Evolutionary conservation across 495 filamentous ascomycete species (phyloP).

Genomic region (Tuber indicum): DNA sequence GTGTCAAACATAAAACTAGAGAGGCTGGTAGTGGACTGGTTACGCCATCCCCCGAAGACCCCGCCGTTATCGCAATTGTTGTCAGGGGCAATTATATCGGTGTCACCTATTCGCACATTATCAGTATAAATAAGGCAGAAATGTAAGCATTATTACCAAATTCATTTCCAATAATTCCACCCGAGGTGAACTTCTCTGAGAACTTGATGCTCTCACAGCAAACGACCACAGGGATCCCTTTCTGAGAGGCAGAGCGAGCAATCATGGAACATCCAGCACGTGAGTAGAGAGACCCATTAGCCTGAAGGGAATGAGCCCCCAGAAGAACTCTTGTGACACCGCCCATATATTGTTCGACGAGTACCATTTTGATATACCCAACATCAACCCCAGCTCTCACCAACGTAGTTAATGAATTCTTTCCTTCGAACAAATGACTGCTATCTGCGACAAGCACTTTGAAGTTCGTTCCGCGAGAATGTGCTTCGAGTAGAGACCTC

Average conservation of each 20-base stretch:
- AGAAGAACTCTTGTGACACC: slow-evolving; percentile 74
- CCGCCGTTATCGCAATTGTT: slow-evolving; percentile 29
- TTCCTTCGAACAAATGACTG: slow-evolving; percentile 72
- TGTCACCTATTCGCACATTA: slow-evolving; percentile 28
- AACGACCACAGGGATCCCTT: slow-evolving; percentile 73
- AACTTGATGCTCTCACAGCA: slow-evolving; percentile 96
- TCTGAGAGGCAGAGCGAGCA: slow-evolving; percentile 74
- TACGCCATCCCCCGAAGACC: slow-evolving; percentile 54
- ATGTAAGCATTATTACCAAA: slow-evolving; percentile 56
- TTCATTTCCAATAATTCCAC: slow-evolving; percentile 90
- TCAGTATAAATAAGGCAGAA: slow-evolving; percentile 43
- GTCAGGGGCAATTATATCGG: slow-evolving; percentile 21
- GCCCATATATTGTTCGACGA: slow-evolving; percentile 62
- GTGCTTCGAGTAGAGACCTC: slow-evolving; percentile 66
- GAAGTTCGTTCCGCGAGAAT: slow-evolving; percentile 63
- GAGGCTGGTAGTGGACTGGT: slow-evolving; percentile 59
- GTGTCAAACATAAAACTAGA: slow-evolving; percentile 90
- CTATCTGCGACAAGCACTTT: slow-evolving; percentile 79
- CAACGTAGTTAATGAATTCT: slow-evolving; percentile 63
- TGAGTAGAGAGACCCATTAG: slow-evolving; percentile 79
- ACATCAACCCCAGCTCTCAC: slow-evolving; percentile 63
- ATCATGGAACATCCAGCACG: slow-evolving; percentile 80
- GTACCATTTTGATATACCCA: slow-evolving; percentile 72
- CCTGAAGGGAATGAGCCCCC: slow-evolving; percentile 84
- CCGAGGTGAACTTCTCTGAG: slow-evolving; percentile 79